Conservation (phyloP, 495 filamentous ascomycete species). For the Penicillium herquei region DNA sequence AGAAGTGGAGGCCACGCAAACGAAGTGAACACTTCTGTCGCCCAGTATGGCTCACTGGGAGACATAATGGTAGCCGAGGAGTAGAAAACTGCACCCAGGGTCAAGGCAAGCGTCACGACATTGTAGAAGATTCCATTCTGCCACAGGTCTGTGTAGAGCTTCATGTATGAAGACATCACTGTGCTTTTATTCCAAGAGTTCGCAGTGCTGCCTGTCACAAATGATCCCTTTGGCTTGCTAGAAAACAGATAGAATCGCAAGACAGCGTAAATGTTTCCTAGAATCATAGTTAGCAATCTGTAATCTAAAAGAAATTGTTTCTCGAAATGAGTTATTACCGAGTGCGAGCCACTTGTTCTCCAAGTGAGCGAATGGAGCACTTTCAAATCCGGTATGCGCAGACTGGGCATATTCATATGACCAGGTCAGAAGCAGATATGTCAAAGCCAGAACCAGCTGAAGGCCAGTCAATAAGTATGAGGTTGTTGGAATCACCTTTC, state of each 20-base stretch:
- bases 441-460: constrained; percentile 20
- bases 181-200: constrained; percentile 27
- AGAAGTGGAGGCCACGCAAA: constrained; percentile 31
- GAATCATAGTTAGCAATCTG: background rate
- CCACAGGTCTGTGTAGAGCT: constrained; percentile 18
- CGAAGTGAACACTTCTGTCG: constrained; percentile 14
- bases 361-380: constrained; percentile 26
- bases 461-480: constrained; percentile 4
- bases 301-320: no score
- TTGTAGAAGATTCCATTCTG: constrained; percentile 25
- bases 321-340: no score
- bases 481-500: constrained; percentile 14
- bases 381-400: constrained; percentile 15
- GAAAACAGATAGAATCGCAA: constrained; percentile 29
- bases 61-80: background rate
- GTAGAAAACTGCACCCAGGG: constrained; percentile 9
- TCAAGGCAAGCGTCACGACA: constrained; percentile 16
- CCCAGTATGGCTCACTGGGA: background rate
- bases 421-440: constrained; percentile 24
- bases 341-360: constrained; percentile 37
- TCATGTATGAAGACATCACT: constrained; percentile 7
- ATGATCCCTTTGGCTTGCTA: constrained; percentile 34
- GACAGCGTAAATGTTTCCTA: constrained; percentile 30
- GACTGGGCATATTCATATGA: constrained; percentile 24
- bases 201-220: constrained; percentile 36